Percentiles rank a stretch among this genome's conserved stretches.
phyloP scores from a whole-genome alignment of 2,329 filamentous ascomycete species.

The Ophiostoma pallidulum region DNA sequence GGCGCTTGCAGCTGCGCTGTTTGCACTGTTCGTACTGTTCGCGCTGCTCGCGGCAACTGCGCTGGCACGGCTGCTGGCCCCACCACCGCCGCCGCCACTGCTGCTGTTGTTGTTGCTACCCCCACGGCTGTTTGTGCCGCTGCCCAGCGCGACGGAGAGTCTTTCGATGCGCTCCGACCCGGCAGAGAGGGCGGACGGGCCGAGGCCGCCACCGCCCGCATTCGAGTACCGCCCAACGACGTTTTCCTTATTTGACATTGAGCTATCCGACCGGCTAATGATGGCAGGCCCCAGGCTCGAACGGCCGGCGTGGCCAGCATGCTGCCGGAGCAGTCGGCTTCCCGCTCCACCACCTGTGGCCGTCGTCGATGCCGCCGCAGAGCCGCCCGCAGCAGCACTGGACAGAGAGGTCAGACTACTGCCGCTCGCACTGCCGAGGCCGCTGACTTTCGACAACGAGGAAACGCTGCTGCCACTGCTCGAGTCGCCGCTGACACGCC shows the following conservation, averaged over 20 bases:
- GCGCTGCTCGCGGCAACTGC: not conserved
- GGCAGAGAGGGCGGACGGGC: not conserved
- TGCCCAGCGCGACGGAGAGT: slow-evolving; percentile 11
- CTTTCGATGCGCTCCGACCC: slow-evolving; percentile 7
- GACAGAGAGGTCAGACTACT: slow-evolving; percentile 7
- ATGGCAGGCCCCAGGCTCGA: slow-evolving; percentile 20
- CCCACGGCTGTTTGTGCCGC: slow-evolving; percentile 5
- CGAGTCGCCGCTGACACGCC: slow-evolving; percentile 25
- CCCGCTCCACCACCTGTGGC: slow-evolving; percentile 3
- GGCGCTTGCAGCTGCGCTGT: not conserved
- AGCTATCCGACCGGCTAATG: slow-evolving; percentile 19
- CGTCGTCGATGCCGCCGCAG: not conserved
- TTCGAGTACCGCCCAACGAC: slow-evolving; percentile 9
- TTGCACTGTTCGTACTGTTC: not conserved
- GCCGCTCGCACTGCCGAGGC: slow-evolving; percentile 9
- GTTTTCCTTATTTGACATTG: slow-evolving; percentile 21
- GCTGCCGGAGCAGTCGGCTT: slow-evolving; percentile 24
- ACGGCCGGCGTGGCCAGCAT: slow-evolving; percentile 19
- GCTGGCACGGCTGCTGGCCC: not conserved
- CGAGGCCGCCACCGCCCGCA: not conserved
- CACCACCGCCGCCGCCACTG: not conserved
- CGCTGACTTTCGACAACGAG: slow-evolving; percentile 12
- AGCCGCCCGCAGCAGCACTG: not conserved
- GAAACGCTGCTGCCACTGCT: slow-evolving; percentile 13
- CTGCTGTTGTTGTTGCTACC: no score